Evolutionary conservation across 1,284 basidiomycete genomes (phyloP), one percentile per base, ranked within the genome.

Genomic region (Dichomitus squalens): DNA sequence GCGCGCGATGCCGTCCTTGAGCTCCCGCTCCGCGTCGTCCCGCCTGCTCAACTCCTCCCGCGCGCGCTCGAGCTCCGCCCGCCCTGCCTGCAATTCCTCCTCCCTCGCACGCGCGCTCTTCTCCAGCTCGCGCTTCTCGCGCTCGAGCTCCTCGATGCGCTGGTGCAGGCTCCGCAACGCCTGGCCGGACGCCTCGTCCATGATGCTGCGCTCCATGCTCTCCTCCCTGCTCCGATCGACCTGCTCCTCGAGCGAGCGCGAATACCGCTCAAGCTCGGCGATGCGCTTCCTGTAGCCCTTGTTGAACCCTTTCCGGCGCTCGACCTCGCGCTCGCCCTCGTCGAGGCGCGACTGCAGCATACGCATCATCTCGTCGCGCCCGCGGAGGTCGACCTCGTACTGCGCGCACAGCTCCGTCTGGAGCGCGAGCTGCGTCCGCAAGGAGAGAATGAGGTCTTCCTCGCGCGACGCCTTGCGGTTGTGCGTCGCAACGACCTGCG

Each of bases 161-260:
- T 78, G 71, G 65, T 92, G 89, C 33, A 92, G 74, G 74, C 82
- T 82, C 27, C 83, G 75, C 58, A 92, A 65, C 1, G 88, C 88
- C 66, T 86, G 84, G 1, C 85, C 79, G 57, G 86, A 88, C 0
- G 89, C 89, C 63, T 88, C 88, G 64, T 92, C 90, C 84, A 90
- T 88, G 38, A 90, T 71, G 59, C 87, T 90, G 38, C 88, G 76
- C 65, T 90, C 89, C 72, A 85, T 73, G 65, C 81, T 86, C 64
- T 87, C 86, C 67, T 84, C 83, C 48, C 85, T 76, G 54, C 83
- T 86, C 3, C 77, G 75, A 48, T 91, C 88, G 16, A 88, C 83
- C 65, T 89, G 85, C 39, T 88, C 87, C 66, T 90, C 85, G 20
- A 92, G 76, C 54, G 77, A 72, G 12, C 83, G 75, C 57, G 85